Conservation (phyloP, 2,329 filamentous ascomycete species). For the Trichoderma arundinaceum region DNA sequence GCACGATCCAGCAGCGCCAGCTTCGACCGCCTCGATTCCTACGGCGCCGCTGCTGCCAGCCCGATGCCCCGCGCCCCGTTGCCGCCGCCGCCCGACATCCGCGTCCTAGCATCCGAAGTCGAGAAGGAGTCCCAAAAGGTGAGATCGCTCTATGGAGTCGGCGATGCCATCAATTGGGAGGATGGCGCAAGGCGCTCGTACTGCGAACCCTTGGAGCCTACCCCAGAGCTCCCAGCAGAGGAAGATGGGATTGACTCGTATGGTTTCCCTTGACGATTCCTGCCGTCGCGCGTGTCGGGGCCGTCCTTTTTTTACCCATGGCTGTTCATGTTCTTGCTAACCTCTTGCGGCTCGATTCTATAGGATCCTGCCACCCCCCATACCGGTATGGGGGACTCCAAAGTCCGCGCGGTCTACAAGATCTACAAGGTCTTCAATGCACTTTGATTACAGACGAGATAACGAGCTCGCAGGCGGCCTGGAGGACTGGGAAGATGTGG, state of each 20-base stretch:
- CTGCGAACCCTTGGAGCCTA: slow-evolving; percentile 56
- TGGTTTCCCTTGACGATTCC: slow-evolving; percentile 55
- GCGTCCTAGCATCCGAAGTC: slow-evolving; percentile 59
- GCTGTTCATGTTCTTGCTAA: slow-evolving; percentile 38
- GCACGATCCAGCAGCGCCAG: slow-evolving; percentile 24
- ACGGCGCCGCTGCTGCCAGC: slow-evolving; percentile 2
- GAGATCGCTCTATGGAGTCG: slow-evolving; percentile 68
- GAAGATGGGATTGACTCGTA: slow-evolving; percentile 62
- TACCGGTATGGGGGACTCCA: slow-evolving; percentile 46
- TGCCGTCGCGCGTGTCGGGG: slow-evolving; percentile 28
- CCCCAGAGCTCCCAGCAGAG: slow-evolving; percentile 57
- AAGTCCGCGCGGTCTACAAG: slow-evolving; percentile 48
- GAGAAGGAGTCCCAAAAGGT: slow-evolving; percentile 71
- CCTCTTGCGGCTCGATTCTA: slow-evolving; percentile 33
- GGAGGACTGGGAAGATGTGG: slow-evolving; percentile 71
- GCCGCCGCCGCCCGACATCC: slow-evolving; percentile 57
- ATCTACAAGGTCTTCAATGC: slow-evolving; percentile 53
- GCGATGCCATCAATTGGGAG: slow-evolving; percentile 59
- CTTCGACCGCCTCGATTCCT: slow-evolving; percentile 26
- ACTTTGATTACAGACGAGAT: slow-evolving; percentile 47
- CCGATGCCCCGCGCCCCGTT: slow-evolving; percentile 1
- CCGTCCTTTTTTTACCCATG: slow-evolving; percentile 35
- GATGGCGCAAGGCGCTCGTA: slow-evolving; percentile 56
- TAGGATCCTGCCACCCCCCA: slow-evolving; percentile 39
- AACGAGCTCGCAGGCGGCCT: slow-evolving; percentile 63